Conservation (phyloP, 176 grass and related monocot species). For the Pontederia crassipes region DNA sequence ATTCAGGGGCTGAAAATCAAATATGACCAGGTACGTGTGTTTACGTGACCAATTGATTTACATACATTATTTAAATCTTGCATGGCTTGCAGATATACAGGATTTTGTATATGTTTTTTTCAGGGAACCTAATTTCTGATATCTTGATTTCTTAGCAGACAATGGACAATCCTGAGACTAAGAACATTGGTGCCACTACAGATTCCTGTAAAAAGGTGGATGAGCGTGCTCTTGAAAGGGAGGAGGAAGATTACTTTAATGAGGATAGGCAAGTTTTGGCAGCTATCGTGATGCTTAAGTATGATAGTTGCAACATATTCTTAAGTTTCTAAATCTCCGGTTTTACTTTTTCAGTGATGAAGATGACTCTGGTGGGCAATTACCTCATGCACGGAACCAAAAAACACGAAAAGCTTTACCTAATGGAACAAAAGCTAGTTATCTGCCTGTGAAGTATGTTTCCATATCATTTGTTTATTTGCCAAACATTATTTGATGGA, state of each 20-base stretch:
- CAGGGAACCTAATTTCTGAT: constrained; percentile 6
- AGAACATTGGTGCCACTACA: constrained; percentile 24
- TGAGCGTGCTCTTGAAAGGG: constrained; percentile 43
- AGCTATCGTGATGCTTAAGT: constrained; percentile 10
- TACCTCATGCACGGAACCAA: constrained; percentile 25
- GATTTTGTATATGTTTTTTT: constrained; percentile 13
- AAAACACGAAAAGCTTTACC: constrained; percentile 29
- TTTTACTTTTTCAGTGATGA: constrained; percentile 33
- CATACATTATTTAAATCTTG: constrained; percentile 13
- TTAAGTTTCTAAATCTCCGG: constrained; percentile 9
- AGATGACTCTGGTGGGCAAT: constrained; percentile 43
- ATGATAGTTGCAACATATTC: constrained; percentile 8
- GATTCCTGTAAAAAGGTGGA: constrained; percentile 44
- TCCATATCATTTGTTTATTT: not conserved
- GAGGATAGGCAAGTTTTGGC: constrained; percentile 47
- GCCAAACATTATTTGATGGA: not conserved
- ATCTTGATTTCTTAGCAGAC: constrained; percentile 35
- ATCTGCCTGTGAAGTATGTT: constrained; percentile 39
- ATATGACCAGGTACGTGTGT: constrained; percentile 47
- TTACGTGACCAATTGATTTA: constrained; percentile 4
- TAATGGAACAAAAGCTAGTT: constrained; percentile 53
- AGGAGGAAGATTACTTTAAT: constrained; percentile 64
- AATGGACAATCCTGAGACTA: constrained; percentile 28
- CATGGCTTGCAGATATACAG: too few species aligned
- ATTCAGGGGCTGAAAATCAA: constrained; percentile 59